Conservation (phyloP, 371 early-diverging fungal species). For the Lichtheimia corymbifera region DNA sequence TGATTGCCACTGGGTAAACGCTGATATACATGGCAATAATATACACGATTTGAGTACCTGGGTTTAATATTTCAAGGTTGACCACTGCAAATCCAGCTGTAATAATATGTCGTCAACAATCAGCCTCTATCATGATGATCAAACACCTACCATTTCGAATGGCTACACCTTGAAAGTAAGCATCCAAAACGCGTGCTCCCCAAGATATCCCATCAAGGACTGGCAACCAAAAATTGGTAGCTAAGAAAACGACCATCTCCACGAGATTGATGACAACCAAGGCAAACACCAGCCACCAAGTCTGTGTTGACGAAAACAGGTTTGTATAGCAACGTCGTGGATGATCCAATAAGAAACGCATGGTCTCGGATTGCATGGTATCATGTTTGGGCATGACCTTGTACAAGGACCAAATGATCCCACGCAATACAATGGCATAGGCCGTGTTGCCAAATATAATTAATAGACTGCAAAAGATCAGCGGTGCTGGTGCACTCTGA, state of each 20-base stretch:
- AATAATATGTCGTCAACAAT: not conserved
- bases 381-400: slow-evolving; percentile 25
- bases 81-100: slow-evolving; percentile 46
- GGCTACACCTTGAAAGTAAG: slow-evolving; percentile 42
- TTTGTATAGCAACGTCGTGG: slow-evolving; percentile 24
- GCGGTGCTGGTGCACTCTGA: slow-evolving; percentile 14
- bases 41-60: slow-evolving; percentile 40
- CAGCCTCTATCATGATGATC: not conserved
- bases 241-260: slow-evolving; percentile 33
- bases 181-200: slow-evolving; percentile 35
- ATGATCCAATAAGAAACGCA: slow-evolving; percentile 21
- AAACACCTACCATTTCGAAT: slow-evolving; percentile 35
- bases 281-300: slow-evolving; percentile 20
- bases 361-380: slow-evolving; percentile 10
- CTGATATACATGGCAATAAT: slow-evolving; percentile 52
- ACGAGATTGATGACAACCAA: slow-evolving; percentile 23
- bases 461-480: slow-evolving; percentile 9
- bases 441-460: slow-evolving; percentile 20
- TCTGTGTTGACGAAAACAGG: slow-evolving; percentile 18
- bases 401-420: slow-evolving; percentile 23
- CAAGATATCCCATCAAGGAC: slow-evolving; percentile 30
- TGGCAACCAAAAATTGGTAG: slow-evolving; percentile 40
- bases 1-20: slow-evolving; percentile 50
- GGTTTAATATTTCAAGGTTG: slow-evolving; percentile 40
- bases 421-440: slow-evolving; percentile 18